Evolutionary conservation across 2,329 filamentous ascomycete genomes (phyloP).

Genomic region (Fusarium ramigenum): DNA sequence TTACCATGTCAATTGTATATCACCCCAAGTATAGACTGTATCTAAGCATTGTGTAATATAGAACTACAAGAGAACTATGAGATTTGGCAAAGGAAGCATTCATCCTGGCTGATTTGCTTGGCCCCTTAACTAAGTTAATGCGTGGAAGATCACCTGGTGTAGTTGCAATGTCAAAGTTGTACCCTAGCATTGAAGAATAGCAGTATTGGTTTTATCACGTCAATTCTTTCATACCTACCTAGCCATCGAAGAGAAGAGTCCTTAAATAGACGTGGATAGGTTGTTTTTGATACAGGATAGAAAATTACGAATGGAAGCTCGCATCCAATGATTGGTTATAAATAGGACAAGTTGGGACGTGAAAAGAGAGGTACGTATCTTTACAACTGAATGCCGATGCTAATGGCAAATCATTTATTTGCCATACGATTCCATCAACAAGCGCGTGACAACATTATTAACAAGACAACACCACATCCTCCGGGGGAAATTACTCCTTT

Average conservation of each 20-base stretch:
- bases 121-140: not conserved
- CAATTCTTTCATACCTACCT: not conserved
- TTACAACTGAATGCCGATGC: not conserved
- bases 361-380: not conserved
- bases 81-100: not conserved
- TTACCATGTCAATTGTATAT: constrained; percentile 23
- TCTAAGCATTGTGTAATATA: constrained; percentile 19
- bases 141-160: constrained; percentile 1
- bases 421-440: constrained; percentile 23
- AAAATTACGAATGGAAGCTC: not conserved
- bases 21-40: constrained; percentile 15
- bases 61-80: not conserved
- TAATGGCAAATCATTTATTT: constrained; percentile 17
- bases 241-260: not conserved
- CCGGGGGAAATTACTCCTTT: not conserved
- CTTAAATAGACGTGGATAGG: not conserved
- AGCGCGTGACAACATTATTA: constrained; percentile 18
- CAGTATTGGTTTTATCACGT: not conserved
- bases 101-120: not conserved
- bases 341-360: not conserved
- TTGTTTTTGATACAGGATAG: not conserved
- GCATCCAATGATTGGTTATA: not conserved
- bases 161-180: not conserved
- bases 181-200: not conserved
- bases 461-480: not conserved